Evolutionary conservation across 2,329 filamentous ascomycete genomes (phyloP).

Genomic region (Exophiala aquamarina): DNA sequence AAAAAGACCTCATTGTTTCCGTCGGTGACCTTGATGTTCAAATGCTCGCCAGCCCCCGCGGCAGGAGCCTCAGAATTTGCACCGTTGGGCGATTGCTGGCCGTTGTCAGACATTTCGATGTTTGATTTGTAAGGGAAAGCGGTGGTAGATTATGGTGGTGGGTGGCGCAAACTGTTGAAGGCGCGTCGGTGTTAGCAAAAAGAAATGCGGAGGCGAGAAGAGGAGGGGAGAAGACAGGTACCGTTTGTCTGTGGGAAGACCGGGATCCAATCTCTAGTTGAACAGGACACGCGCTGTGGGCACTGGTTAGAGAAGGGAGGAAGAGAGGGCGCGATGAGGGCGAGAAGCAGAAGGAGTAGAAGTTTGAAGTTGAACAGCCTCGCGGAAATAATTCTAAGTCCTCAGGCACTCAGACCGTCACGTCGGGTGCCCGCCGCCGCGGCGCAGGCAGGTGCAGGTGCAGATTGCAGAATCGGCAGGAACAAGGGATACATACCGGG

Average conservation of each 20-base stretch:
- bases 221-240: too few relatives aligned
- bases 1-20: slow-evolving; percentile 99
- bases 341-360: neutral
- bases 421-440: too few relatives aligned
- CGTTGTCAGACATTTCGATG: slow-evolving; percentile 27
- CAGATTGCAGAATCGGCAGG: too few relatives aligned
- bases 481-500: too few relatives aligned
- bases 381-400: neutral
- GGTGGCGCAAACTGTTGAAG: slow-evolving; percentile 1
- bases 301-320: neutral
- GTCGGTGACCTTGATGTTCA: slow-evolving; percentile 99
- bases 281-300: too few relatives aligned
- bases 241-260: too few relatives aligned
- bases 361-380: neutral
- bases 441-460: too few relatives aligned
- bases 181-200: neutral
- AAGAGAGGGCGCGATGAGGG: neutral
- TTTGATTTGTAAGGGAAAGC: neutral
- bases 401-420: too few relatives aligned
- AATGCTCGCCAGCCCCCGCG: slow-evolving; percentile 65
- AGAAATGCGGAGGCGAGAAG: too few relatives aligned
- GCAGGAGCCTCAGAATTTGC: slow-evolving; percentile 13
- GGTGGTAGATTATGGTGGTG: neutral
- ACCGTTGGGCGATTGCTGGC: slow-evolving; percentile 28
- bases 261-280: too few relatives aligned